Evolutionary conservation across 192 early-diverging fungal genomes (phyloP), one percentile per base, ranked within the genome.

Genomic region (Jimgerdemannia flammicorona): DNA sequence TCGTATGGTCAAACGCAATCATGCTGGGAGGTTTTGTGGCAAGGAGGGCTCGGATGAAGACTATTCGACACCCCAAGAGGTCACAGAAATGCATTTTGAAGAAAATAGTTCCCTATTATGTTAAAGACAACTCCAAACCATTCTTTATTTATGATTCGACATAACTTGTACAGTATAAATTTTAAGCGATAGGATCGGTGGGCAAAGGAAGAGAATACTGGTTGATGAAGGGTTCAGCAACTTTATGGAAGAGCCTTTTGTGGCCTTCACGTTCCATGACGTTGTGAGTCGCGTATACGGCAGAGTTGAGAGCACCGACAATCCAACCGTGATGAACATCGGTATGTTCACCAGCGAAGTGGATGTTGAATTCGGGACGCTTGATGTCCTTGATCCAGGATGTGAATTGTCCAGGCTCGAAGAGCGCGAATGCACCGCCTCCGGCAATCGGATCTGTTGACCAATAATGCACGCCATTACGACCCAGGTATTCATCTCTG

Each of bases 301-400:
- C 69, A 4, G 80, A 81, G 11, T 81, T 71, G 2, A 81, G 40
- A 11, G 80, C 80, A 20, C 73, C 78, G 44, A 71, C 43, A 19
- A 81, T 81, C 80, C 80, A 81, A 14, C 73, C 80, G 44, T 81
- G 78, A 29, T 76, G 71, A 20, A 81, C 63, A 70, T 76, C 78
- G 3, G 80, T 81, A 40, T 81, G 78, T 59, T 81, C 80, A 44
- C 80, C 79, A 17, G 75, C 80, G 65, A 79, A 81, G 4, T 72
- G 67, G 3, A 80, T 59, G 29, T 70, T 66, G 54, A 72, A 41
- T 17, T 69, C 69, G 49, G 49, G 49, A 6, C 49, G 6, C 49
- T 59, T 59, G 14, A 59, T 6, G 49, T 59, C 49, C 14, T 6
- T 6, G 14, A 59, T 6, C 49, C 6, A 10, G 49, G 8, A 10